Percentiles rank a stretch among this genome's conserved stretches.
phyloP scores from a whole-genome alignment of 257 asterid genomes.

The Gynochthodes officinalis region DNA sequence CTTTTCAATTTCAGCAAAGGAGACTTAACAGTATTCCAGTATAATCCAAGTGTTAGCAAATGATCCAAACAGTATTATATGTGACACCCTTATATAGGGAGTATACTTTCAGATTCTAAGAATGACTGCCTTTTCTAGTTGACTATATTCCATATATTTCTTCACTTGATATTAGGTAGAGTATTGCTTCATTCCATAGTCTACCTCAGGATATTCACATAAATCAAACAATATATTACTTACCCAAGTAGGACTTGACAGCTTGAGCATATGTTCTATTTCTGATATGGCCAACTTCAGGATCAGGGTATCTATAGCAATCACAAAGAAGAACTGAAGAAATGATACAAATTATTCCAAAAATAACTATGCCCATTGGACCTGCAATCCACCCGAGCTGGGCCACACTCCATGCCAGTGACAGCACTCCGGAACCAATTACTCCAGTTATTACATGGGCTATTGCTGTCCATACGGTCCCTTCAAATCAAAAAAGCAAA shows the following conservation, averaged over 20 bases:
- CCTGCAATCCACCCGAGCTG: conserved; percentile 66
- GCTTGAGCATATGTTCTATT: conserved; percentile 53
- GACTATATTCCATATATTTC: background rate
- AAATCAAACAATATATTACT: background rate
- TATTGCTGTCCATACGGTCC: conserved; percentile 49
- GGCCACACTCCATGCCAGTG: conserved; percentile 63
- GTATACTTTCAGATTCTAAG: background rate
- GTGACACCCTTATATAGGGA: too few relatives aligned
- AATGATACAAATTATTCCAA: conserved; percentile 37
- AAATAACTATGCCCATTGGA: conserved; percentile 37
- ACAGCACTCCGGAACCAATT: conserved; percentile 60
- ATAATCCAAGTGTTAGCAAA: too few relatives aligned
- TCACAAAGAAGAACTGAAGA: conserved; percentile 54
- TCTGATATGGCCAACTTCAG: conserved; percentile 48
- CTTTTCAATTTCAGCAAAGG: too few relatives aligned
- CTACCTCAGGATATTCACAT: background rate
- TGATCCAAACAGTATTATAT: too few relatives aligned
- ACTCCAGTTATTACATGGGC: conserved; percentile 62
- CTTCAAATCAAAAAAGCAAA: conserved; percentile 23
- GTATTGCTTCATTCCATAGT: background rate
- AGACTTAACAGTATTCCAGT: too few relatives aligned
- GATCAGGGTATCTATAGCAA: conserved; percentile 51
- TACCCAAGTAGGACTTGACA: conserved; percentile 50
- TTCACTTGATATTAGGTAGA: background rate
- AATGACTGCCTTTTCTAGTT: too few relatives aligned